Conservation (phyloP, 2,329 filamentous ascomycete genomes). For the Aspergillus novoparasiticus region DNA sequence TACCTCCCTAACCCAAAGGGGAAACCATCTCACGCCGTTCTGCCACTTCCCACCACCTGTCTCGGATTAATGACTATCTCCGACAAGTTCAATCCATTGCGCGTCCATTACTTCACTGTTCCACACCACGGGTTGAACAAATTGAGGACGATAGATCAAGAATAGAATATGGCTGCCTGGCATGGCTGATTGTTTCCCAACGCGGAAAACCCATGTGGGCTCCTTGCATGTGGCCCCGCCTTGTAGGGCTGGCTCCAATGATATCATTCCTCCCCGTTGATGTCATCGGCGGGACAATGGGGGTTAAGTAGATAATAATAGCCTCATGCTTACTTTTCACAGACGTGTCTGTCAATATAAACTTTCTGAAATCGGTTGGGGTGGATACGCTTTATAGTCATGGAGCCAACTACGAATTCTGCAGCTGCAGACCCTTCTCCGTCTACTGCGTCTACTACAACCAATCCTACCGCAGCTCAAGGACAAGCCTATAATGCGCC, state of each 20-base stretch:
- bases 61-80: background rate
- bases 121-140: background rate
- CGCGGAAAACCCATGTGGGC: background rate
- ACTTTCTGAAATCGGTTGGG: background rate
- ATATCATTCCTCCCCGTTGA: constrained; percentile 13
- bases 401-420: background rate
- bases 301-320: background rate
- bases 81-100: background rate
- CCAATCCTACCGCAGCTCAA: background rate
- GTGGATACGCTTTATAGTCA: background rate
- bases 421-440: background rate
- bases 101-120: background rate
- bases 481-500: background rate
- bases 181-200: background rate
- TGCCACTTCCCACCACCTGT: background rate
- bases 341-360: background rate
- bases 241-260: constrained; percentile 7
- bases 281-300: constrained; percentile 6
- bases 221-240: background rate
- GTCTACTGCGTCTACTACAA: background rate
- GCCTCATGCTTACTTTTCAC: background rate
- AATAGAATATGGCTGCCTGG: background rate
- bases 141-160: background rate
- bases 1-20: background rate
- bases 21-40: background rate